A percentile compares a stretch with the other conserved stretches of the same genome.
phyloP scores from a whole-genome alignment of 176 grass and related monocot genomes.

The Oryza australiensis region DNA sequence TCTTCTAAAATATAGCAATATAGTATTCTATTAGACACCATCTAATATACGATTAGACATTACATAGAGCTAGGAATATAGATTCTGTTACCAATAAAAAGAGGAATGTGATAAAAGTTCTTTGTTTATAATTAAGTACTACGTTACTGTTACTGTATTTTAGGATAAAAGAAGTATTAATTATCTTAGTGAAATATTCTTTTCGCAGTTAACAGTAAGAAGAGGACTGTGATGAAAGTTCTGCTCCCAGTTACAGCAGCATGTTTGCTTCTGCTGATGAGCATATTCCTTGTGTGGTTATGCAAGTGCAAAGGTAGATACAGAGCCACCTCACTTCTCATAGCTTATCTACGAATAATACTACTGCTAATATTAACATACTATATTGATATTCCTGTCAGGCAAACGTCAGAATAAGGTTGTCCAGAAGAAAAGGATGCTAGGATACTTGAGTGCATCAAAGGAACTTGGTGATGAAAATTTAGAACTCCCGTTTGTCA shows the following conservation, averaged over 20 bases:
- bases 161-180: too few species aligned
- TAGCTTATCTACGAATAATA: neutral
- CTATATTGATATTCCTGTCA: neutral
- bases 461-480: conserved; percentile 34
- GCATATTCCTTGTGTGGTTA: conserved; percentile 9
- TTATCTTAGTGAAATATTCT: neutral
- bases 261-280: neutral
- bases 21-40: too few species aligned
- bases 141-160: too few species aligned
- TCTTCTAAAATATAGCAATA: too few species aligned
- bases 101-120: too few species aligned
- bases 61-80: too few species aligned
- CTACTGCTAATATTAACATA: neutral
- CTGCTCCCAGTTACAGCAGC: conserved; percentile 1
- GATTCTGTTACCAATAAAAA: too few species aligned
- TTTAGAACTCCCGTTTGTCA: conserved; percentile 42
- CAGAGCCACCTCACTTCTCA: neutral
- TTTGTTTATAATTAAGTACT: too few species aligned
- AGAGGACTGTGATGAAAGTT: neutral
- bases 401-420: neutral
- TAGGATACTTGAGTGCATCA: neutral
- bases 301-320: conserved; percentile 32
- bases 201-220: conserved; percentile 8
- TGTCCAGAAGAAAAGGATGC: neutral
- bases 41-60: too few species aligned